Conservation (phyloP, 768 basidiomycete genomes). For the Boletellus ananas region DNA sequence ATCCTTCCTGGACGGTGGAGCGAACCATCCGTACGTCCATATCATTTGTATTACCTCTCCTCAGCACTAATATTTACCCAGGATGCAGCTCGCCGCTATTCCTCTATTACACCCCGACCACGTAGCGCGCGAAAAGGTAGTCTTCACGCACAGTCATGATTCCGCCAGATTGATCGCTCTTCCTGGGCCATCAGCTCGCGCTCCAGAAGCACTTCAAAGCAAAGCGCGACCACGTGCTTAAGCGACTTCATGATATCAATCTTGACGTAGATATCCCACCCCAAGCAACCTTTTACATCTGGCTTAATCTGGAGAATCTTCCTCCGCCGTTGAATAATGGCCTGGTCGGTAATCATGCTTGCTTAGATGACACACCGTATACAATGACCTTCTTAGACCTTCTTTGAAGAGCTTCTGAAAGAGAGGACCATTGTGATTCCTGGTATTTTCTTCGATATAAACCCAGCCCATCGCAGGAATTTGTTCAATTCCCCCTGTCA, state of each 20-base stretch:
- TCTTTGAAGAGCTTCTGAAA: constrained; percentile 93
- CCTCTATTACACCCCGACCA: constrained; percentile 71
- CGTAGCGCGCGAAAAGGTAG: constrained; percentile 66
- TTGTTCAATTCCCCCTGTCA: constrained; percentile 89
- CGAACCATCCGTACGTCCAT: constrained; percentile 77
- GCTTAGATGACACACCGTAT: background rate
- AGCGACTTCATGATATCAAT: constrained; percentile 72
- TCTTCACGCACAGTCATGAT: background rate
- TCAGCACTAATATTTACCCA: constrained; percentile 24
- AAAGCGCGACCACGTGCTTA: constrained; percentile 88
- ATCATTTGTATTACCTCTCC: background rate
- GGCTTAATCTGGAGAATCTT: constrained; percentile 81
- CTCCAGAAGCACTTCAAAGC: constrained; percentile 87
- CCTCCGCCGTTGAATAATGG: constrained; percentile 86
- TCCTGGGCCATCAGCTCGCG: constrained; percentile 46
- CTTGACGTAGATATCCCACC: constrained; percentile 77
- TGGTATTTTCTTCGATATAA: constrained; percentile 84
- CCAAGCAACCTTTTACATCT: constrained; percentile 87
- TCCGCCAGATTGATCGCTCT: background rate
- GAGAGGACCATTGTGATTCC: constrained; percentile 89
- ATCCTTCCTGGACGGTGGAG: constrained; percentile 92
- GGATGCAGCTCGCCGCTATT: constrained; percentile 85
- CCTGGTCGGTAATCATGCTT: constrained; percentile 45
- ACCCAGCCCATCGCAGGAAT: constrained; percentile 78
- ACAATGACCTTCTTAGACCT: constrained; percentile 47